Percentiles rank a stretch among this genome's conserved stretches.
Conservation (phyloP, 2,329 filamentous ascomycete species). For the Rhynchosporium secalis region DNA sequence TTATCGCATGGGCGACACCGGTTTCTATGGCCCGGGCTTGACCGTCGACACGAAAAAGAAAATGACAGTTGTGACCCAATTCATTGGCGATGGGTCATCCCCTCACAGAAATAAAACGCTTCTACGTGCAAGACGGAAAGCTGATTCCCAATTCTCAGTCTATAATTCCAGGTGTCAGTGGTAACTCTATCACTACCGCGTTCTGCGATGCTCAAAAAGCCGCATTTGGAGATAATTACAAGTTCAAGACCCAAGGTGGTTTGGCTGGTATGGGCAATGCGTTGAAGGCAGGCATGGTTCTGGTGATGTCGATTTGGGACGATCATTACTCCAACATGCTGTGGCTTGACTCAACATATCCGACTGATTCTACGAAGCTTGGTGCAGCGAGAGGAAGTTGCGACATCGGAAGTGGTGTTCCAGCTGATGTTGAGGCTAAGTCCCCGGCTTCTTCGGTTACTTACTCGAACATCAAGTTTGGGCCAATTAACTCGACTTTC, state of each 20-base stretch:
- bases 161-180: slow-evolving; percentile 47
- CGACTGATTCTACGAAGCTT: slow-evolving; percentile 44
- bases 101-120: slow-evolving; percentile 46
- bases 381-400: slow-evolving; percentile 58
- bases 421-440: slow-evolving; percentile 49
- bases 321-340: slow-evolving; percentile 65
- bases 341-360: slow-evolving; percentile 71
- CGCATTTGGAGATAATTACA: slow-evolving; percentile 53
- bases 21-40: slow-evolving; percentile 55
- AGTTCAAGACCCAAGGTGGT: slow-evolving; percentile 57
- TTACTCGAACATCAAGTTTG: slow-evolving; percentile 38
- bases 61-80: slow-evolving; percentile 60
- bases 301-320: slow-evolving; percentile 60
- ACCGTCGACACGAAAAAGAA: slow-evolving; percentile 53
- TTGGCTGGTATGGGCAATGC: slow-evolving; percentile 54
- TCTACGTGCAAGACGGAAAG: slow-evolving; percentile 48
- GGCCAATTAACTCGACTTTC: slow-evolving; percentile 37
- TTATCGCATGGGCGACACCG: slow-evolving; percentile 56
- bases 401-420: slow-evolving; percentile 51
- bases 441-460: slow-evolving; percentile 47
- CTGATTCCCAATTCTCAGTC: slow-evolving; percentile 53
- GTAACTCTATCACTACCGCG: slow-evolving; percentile 55
- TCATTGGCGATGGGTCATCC: slow-evolving; percentile 54
- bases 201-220: slow-evolving; percentile 59
- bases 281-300: slow-evolving; percentile 50